phyloP scores from a whole-genome alignment of 768 basidiomycete genomes.

The Gautieria morchelliformis region DNA sequence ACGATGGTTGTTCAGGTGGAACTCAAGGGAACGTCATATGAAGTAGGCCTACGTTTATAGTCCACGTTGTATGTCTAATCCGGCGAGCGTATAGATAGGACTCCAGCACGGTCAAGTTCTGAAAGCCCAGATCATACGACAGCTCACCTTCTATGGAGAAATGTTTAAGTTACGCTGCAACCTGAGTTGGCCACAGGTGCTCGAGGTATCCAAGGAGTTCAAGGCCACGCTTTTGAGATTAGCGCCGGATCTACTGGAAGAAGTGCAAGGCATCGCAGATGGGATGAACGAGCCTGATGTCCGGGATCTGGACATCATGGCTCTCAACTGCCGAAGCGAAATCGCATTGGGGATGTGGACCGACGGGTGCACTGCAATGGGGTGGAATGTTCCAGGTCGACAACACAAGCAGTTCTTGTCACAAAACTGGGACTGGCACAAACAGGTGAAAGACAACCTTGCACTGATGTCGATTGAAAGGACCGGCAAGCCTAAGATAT shows the following conservation, averaged over 20 bases:
- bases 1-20: neutral
- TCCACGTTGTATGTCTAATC: neutral
- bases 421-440: constrained; percentile 32
- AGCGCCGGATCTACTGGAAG: constrained; percentile 21
- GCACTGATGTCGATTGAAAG: constrained; percentile 21
- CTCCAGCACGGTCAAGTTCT: constrained; percentile 21
- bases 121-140: constrained; percentile 21
- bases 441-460: constrained; percentile 23
- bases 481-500: constrained; percentile 23
- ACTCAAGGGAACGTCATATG: constrained; percentile 10
- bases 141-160: constrained; percentile 22
- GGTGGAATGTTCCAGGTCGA: constrained; percentile 17
- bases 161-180: constrained; percentile 23
- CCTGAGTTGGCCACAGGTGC: constrained; percentile 25
- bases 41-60: constrained; percentile 2
- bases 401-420: constrained; percentile 17
- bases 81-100: constrained; percentile 18
- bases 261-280: constrained; percentile 27
- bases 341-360: constrained; percentile 28
- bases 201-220: constrained; percentile 19
- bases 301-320: constrained; percentile 21
- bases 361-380: constrained; percentile 27
- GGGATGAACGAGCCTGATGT: constrained; percentile 19
- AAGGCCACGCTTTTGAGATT: constrained; percentile 15
- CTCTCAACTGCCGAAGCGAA: constrained; percentile 28